A percentile compares a stretch with the other conserved stretches of the same genome.
phyloP scores from a whole-genome alignment of 2,329 filamentous ascomycete genomes.

The Scleromitrula shiraiana region DNA sequence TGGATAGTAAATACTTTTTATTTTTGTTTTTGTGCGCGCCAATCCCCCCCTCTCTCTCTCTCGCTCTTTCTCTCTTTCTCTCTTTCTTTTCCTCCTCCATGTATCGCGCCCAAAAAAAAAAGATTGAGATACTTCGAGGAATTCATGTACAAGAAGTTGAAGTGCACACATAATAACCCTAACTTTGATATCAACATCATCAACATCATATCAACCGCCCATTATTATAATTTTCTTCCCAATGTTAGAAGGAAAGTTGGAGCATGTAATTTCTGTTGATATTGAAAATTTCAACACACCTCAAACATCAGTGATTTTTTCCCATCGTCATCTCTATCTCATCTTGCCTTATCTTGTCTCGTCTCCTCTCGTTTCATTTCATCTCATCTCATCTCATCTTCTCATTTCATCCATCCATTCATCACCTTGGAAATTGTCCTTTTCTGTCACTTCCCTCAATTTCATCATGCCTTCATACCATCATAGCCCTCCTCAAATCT shows the following conservation, averaged over 20 bases:
- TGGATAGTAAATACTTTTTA: too few relatives aligned
- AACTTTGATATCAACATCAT: too few relatives aligned
- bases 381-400: background rate
- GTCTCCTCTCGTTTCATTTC: too few relatives aligned
- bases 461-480: background rate
- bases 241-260: too few relatives aligned
- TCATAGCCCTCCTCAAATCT: constrained; percentile 20
- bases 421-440: background rate
- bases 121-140: background rate
- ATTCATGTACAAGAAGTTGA: constrained; percentile 2
- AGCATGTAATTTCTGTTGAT: too few relatives aligned
- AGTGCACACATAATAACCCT: too few relatives aligned
- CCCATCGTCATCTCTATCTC: too few relatives aligned
- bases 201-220: background rate
- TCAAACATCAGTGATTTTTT: too few relatives aligned
- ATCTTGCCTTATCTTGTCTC: too few relatives aligned
- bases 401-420: background rate
- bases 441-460: background rate
- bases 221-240: too few relatives aligned
- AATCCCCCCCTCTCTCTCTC: background rate
- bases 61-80: background rate
- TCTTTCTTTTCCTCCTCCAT: background rate
- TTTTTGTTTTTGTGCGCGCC: background rate
- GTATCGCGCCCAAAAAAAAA: background rate
- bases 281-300: too few relatives aligned